A percentile compares a stretch with the other conserved stretches of the same genome.
These are phyloP conservation scores for Talaromyces thailandensis DNA, from an alignment of 495 filamentous ascomycete genomes.

Conservation along the genomic window DNA sequence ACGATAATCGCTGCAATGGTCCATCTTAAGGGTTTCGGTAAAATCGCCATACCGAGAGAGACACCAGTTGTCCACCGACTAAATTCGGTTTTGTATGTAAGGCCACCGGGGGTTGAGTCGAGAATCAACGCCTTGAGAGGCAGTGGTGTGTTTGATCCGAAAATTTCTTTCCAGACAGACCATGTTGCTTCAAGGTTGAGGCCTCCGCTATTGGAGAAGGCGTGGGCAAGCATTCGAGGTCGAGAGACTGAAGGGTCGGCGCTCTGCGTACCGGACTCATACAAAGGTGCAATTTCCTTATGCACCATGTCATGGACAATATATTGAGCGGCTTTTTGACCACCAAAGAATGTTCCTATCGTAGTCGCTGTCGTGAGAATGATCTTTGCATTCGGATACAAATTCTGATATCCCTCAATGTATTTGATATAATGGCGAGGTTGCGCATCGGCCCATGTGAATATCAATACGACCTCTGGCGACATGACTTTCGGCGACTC, in stretches of 20 bases:
- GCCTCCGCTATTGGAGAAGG: constrained; percentile 16
- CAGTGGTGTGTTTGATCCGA: not conserved
- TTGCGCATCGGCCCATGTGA: constrained; percentile 33
- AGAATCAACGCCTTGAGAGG: constrained; percentile 11
- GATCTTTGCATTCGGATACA: constrained; percentile 29
- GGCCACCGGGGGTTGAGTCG: constrained; percentile 15
- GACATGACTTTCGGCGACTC: not conserved
- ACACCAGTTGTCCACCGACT: constrained; percentile 5
- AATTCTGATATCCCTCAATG: constrained; percentile 24
- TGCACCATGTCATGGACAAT: constrained; percentile 4
- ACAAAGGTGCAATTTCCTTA: constrained; percentile 2
- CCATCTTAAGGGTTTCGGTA: constrained; percentile 6
- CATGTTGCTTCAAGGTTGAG: constrained; percentile 7
- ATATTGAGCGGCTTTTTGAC: constrained; percentile 2
- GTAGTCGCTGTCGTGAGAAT: constrained; percentile 13
- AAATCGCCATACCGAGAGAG: constrained; percentile 8
- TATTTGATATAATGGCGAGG: constrained; percentile 34
- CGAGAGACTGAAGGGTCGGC: not conserved
- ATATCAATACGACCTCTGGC: constrained; percentile 30
- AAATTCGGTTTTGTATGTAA: constrained; percentile 6
- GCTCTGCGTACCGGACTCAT: not conserved
- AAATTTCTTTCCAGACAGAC: constrained; percentile 8
- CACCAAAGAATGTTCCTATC: constrained; percentile 10
- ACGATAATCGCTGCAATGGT: constrained; percentile 4
- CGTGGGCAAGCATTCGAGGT: constrained; percentile 12